Percentiles rank a stretch among this genome's conserved stretches.
Conservation (phyloP, 306 rosid genomes). For the Dryas alaskensis region DNA sequence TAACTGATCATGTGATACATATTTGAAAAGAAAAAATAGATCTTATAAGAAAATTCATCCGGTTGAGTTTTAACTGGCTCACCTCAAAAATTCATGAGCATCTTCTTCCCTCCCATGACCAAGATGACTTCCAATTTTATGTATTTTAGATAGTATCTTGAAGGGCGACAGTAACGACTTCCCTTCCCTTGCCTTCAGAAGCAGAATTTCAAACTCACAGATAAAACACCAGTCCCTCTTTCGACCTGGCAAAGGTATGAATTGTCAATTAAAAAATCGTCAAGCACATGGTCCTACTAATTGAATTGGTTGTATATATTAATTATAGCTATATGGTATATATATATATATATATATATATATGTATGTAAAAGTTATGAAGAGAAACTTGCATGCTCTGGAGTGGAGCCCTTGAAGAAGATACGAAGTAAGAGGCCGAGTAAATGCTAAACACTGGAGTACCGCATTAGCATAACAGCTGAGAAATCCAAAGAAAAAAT, state of each 20-base stretch:
- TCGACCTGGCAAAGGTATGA: slow-evolving; percentile 42
- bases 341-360: too few species aligned
- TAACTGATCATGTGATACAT: slow-evolving; percentile 31
- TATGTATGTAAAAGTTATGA: neutral
- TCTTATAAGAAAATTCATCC: slow-evolving; percentile 13
- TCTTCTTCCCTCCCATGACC: slow-evolving; percentile 83
- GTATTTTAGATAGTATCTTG: slow-evolving; percentile 70
- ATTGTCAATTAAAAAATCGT: slow-evolving; percentile 23
- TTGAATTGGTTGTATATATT: slow-evolving; percentile 22
- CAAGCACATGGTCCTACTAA: slow-evolving; percentile 22
- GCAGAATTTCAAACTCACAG: slow-evolving; percentile 70
- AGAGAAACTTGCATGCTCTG: slow-evolving; percentile 53
- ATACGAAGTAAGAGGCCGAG: slow-evolving; percentile 65
- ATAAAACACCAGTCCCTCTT: slow-evolving; percentile 84
- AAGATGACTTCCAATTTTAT: slow-evolving; percentile 75
- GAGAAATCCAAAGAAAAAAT: slow-evolving; percentile 23
- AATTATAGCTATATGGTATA: neutral
- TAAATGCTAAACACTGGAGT: slow-evolving; percentile 76
- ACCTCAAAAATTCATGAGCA: slow-evolving; percentile 89
- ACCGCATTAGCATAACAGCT: slow-evolving; percentile 89
- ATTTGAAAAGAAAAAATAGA: neutral
- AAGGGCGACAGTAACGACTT: slow-evolving; percentile 66
- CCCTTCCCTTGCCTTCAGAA: slow-evolving; percentile 72
- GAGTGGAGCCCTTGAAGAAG: slow-evolving; percentile 71
- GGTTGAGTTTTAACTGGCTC: slow-evolving; percentile 32